Evolutionary conservation across 2,329 filamentous ascomycete genomes (phyloP), one percentile per base, ranked within the genome.

Genomic region (Pseudopithomyces chartarum): DNA sequence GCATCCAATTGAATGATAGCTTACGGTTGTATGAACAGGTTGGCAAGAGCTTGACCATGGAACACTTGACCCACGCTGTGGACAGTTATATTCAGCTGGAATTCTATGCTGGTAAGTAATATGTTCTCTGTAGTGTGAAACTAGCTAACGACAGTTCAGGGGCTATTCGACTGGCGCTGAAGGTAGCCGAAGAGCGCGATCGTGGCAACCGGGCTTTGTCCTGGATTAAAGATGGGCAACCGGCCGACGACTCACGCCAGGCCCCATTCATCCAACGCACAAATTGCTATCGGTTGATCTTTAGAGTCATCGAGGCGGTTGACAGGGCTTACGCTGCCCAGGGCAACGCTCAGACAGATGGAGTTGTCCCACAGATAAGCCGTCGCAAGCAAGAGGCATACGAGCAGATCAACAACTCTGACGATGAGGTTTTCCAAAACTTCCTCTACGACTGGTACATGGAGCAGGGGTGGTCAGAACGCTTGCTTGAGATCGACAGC

Each of bases 381-480:
- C 93, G 88, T 45, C 92, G 95, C 74, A 86, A 90, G 62, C 85
- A 87, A 48, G 94, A 99, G 78, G 94, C 95, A 0, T 97, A 98
- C 76, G 86, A 88, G 43, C 90, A 97, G 2, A 92, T 99, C 66
- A 91, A 96, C 70, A 85, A 85, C 56, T 96, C 94, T 0, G 85
- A 89, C 13, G 95, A 99, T 64, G 91, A 97, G 69, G 90, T 97
- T 4, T 99, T 99, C 80, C 90, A 98, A 73, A 96, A 91, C 59
- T 92, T 91, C 67, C 83, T 99, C n/a, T 99, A 97, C 73, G 93
- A 97, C 69, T 99, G 95, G 94, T 99, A 99, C 76, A 87, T 98
- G 63, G 79, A 84, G 52, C 88, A 93, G 73, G 89, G 90, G 17
- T 93, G 91, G 87, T 90, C 87, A 10, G 92, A 97, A 61, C 89